Evolutionary conservation across 768 basidiomycete species (phyloP).

Genomic region (Gyrodon lividus): DNA sequence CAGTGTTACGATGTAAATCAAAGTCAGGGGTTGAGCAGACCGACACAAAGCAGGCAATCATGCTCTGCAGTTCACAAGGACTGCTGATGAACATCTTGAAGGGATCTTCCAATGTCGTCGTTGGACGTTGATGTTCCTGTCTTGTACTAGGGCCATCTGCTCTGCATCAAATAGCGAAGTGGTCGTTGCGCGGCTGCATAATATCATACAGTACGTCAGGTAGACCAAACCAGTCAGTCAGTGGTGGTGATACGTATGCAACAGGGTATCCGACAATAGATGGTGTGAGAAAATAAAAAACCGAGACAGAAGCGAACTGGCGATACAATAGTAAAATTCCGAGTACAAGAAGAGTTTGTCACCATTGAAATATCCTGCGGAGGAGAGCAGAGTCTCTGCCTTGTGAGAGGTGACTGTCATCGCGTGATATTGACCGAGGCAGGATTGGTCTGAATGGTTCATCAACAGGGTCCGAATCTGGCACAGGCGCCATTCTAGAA

Average conservation of each 20-base stretch:
- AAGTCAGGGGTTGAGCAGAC: too few relatives aligned
- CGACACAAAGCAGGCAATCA: too few relatives aligned
- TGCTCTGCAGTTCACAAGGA: too few relatives aligned
- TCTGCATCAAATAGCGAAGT: background rate
- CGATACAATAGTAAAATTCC: constrained; percentile 29
- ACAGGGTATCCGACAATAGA: constrained; percentile 35
- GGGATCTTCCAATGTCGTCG: too few relatives aligned
- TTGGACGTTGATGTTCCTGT: too few relatives aligned
- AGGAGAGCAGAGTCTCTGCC: constrained; percentile 45
- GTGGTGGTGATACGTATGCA: constrained; percentile 36
- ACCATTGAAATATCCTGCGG: constrained; percentile 52
- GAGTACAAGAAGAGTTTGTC: constrained; percentile 19
- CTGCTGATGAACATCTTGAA: too few relatives aligned
- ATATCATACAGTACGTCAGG: constrained; percentile 29
- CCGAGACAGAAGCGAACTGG: constrained; percentile 21
- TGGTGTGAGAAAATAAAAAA: constrained; percentile 28
- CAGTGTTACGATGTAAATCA: too few relatives aligned
- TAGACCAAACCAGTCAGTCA: constrained; percentile 24
- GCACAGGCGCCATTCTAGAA: constrained; percentile 55
- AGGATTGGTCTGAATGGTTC: constrained; percentile 38
- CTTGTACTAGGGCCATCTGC: too few relatives aligned
- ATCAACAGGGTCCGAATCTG: constrained; percentile 40
- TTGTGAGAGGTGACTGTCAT: constrained; percentile 29
- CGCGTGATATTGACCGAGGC: constrained; percentile 33
- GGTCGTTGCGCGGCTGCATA: constrained; percentile 5